Evolutionary conservation across 768 basidiomycete genomes (phyloP), one percentile per base, ranked within the genome.

Genomic region (Suillus plorans): DNA sequence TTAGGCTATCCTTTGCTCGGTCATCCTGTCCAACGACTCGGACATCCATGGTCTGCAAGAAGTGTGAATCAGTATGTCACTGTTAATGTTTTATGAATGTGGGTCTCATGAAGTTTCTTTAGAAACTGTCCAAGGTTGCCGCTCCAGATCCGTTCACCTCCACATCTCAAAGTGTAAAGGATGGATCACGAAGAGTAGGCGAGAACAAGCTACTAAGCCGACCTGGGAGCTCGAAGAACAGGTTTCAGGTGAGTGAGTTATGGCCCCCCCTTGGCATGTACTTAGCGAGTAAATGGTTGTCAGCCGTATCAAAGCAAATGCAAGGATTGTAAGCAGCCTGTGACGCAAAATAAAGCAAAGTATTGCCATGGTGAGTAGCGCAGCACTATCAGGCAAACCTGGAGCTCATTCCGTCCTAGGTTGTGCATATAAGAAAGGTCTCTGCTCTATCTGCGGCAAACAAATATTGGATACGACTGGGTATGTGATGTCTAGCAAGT

Each of bases 81-180:
- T 67, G 20, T 63, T 60, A 65, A 69, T 64, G 50, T 67, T 66
- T 68, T 64, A 7, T 10, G 34, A 20, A 57, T 25, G n/a, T 0
- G n/a, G 36, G 5, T 49, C 53, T 71, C 34, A 71, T 20, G 1
- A 5, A 34, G 2, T 49, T 4, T 36, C 52, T 14, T 42, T 68
- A 95, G 92, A 95, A 95, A 93, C 85, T 93, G 62, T 94, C 92
- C 64, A 94, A 92, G 76, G 84, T 95, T 53, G 93, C 93, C 63
- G 93, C 93, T 4, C 94, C 93, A 56, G 93, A 95, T 79, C 93
- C 93, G 47, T 95, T 94, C 78, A 84, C 82, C 39, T 84, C 91
- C 13, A 89, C 89, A 55, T 88, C 90, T 2, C 78, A 79, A 59
- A 86, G 87, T 67, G 89, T 93, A 78, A 93, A 90, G 79, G 89